Percentiles rank a stretch among this genome's conserved stretches.
These are phyloP conservation scores for Tubosaeta sp. DNA, from an alignment of 768 basidiomycete genomes.

Conservation along the genomic window DNA sequence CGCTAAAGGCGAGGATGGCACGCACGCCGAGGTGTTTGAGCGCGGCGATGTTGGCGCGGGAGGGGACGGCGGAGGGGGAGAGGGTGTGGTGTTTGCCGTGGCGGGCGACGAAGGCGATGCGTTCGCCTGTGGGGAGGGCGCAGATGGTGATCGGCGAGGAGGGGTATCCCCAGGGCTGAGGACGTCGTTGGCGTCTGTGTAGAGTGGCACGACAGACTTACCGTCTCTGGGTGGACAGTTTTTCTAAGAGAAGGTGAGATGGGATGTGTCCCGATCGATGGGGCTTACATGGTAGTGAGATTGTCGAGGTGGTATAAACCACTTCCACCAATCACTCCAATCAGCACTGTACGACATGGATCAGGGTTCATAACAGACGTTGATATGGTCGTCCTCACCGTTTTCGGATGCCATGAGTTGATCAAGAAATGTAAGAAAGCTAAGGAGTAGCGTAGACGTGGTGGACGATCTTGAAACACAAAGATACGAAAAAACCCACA, in stretches of 20 bases:
- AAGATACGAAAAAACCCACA: not conserved
- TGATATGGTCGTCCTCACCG: slow-evolving; percentile 3
- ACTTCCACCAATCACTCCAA: slow-evolving; percentile 90
- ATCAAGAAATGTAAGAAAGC: too few species aligned
- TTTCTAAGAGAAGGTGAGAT: slow-evolving; percentile 40
- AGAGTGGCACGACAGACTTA: slow-evolving; percentile 32
- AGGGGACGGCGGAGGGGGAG: slow-evolving; percentile 75
- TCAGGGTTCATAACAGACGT: not conserved
- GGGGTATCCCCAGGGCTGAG: slow-evolving; percentile 89
- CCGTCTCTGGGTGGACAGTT: slow-evolving; percentile 77
- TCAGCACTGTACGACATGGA: slow-evolving; percentile 46
- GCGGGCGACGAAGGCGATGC: slow-evolving; percentile 86
- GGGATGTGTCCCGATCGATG: not conserved
- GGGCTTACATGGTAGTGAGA: slow-evolving; percentile 75
- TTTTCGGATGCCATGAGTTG: slow-evolving; percentile 15
- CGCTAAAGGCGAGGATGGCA: slow-evolving; percentile 89
- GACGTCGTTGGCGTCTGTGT: not conserved
- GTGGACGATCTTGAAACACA: not conserved
- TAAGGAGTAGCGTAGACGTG: not conserved
- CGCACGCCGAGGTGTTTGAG: slow-evolving; percentile 88
- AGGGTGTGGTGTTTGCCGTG: slow-evolving; percentile 83
- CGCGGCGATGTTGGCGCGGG: slow-evolving; percentile 91
- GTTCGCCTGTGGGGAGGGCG: slow-evolving; percentile 73
- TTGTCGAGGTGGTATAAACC: slow-evolving; percentile 93
- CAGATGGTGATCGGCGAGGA: slow-evolving; percentile 92